Base-by-base conservation (phyloP, 148 eudicot species). In the Rhododendron williamsianum region DNA sequence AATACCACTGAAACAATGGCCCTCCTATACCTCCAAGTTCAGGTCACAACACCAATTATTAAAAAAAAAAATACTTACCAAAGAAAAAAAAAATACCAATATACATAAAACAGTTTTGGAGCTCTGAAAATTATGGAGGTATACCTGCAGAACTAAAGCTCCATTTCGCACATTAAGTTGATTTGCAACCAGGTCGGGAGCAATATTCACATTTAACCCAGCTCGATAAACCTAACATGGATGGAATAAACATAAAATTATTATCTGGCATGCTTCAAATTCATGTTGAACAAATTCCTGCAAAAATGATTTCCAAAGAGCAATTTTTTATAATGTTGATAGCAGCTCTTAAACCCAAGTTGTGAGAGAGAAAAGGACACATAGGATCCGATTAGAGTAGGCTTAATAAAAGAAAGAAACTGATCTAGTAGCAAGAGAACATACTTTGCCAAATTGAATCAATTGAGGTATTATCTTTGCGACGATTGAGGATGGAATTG, bases 91-190 rank as follows among this genome's bases (percentile, higher is more conserved):
- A 51, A 54, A 16, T n/a, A 58, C 65, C 65, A 58, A 19, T 19
- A 58, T 19, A 18, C 65, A 58, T n/a, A 76, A 18, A 11, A 71
- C 36, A 76, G 12, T 9, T 21, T 19, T 23, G 36, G 45, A 38
- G 48, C 71, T 36, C 4, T 83, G 85, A 74, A 33, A 77, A 38
- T 43, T 38, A 30, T 43, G 48, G 71, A 76, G 27, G 52, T 63
- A 35, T 82, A 95, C 99, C 98, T 81, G 94, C 82, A 97, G 87
- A 87, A 97, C 89, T 81, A 97, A 92, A 87, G 98, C 99, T 87
- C 99, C 99, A 81, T 93, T 97, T 69, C 95, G 96, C 84, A 95
- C 96, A 91, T 97, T 97, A 52, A 97, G 93, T 86, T 97, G 99
- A 92, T 85, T 94, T 19, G 99, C 95, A 84, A 97, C 76, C 86